Percentiles rank a stretch among this genome's conserved stretches.
Evolutionary conservation across 768 basidiomycete genomes (phyloP).

Genomic region (Boletus rubropictus): DNA sequence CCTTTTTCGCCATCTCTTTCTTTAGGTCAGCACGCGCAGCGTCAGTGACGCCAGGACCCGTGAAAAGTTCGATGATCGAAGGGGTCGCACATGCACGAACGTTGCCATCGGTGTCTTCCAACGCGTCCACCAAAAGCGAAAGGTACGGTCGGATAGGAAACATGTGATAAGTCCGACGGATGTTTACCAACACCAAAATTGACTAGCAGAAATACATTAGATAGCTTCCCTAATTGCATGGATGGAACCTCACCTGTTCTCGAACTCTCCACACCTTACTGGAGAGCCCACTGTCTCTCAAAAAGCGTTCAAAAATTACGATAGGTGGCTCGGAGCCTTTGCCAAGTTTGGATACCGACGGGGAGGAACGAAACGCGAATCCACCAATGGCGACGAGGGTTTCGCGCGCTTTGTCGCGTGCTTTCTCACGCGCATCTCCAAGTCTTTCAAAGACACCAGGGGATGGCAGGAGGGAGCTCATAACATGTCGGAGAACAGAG

Average conservation of each 20-base stretch:
- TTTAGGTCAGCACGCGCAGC: conserved; percentile 90
- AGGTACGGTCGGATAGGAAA: conserved; percentile 84
- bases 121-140: conserved; percentile 67
- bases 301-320: conserved; percentile 59
- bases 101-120: conserved; percentile 87
- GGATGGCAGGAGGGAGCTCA: conserved; percentile 63
- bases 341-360: conserved; percentile 39
- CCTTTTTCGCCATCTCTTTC: conserved; percentile 82
- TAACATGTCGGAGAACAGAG: conserved; percentile 57
- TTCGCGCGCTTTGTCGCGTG: conserved; percentile 71
- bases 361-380: conserved; percentile 58
- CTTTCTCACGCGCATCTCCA: conserved; percentile 67
- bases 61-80: conserved; percentile 80
- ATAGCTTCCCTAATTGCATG: neutral
- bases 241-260: conserved; percentile 59
- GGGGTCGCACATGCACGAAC: conserved; percentile 84
- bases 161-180: conserved; percentile 62
- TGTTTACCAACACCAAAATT: conserved; percentile 63
- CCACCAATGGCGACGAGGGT: conserved; percentile 70
- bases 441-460: conserved; percentile 80
- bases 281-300: conserved; percentile 65
- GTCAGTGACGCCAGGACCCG: conserved; percentile 75
- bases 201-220: conserved; percentile 34
- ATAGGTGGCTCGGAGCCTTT: conserved; percentile 69
- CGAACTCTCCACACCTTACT: conserved; percentile 85